These are phyloP conservation scores for Melastoma malabathricum DNA, from an alignment of 345 rosid species.

Conservation along the genomic window DNA sequence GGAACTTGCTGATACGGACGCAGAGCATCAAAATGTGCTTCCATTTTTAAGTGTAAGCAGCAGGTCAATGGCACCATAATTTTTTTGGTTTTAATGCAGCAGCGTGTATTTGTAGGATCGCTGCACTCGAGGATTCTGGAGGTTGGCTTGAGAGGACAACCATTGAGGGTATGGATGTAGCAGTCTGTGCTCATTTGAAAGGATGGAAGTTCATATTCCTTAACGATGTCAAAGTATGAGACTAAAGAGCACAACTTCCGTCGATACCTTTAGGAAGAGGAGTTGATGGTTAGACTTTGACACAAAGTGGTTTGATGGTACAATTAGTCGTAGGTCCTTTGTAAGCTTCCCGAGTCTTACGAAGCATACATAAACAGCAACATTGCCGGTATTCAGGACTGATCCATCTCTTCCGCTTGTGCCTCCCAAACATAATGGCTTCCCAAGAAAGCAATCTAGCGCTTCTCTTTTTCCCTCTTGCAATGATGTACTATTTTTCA, in stretches of 20 bases:
- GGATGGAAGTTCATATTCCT: conserved; percentile 19
- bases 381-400: conserved; percentile 17
- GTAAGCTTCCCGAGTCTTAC: conserved; percentile 12
- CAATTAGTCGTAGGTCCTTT: conserved; percentile 5
- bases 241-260: no score
- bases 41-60: conserved; percentile 20
- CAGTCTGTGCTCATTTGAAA: conserved; percentile 12
- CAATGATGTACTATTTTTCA: no score
- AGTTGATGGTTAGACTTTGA: no score
- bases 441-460: conserved; percentile 5
- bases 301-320: no score
- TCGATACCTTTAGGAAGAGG: no score
- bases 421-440: conserved; percentile 10
- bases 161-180: conserved; percentile 16
- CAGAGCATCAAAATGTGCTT: conserved; percentile 14
- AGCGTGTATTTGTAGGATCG: conserved; percentile 15
- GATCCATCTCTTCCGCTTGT: conserved; percentile 13
- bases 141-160: conserved; percentile 18
- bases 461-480: not conserved
- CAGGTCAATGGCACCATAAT: conserved; percentile 12
- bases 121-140: conserved; percentile 13
- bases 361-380: conserved; percentile 16
- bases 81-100: conserved; percentile 18
- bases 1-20: conserved; percentile 11
- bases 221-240: conserved; percentile 10